phyloP scores from a whole-genome alignment of 2,329 filamentous ascomycete species.

The Phyllachora maydis region DNA sequence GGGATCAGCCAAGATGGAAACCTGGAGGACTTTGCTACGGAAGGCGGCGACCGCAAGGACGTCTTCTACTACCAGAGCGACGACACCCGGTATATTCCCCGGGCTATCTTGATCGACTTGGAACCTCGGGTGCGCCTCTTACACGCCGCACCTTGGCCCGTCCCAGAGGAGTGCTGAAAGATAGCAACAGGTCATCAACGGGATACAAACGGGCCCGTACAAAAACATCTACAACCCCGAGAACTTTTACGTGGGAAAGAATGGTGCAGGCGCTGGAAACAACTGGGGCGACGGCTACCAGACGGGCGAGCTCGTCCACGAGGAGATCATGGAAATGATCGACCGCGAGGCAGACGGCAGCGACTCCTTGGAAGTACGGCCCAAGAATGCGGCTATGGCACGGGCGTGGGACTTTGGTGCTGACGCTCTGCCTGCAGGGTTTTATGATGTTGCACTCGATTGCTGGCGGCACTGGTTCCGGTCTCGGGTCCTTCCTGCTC shows the following conservation, averaged over 20 bases:
- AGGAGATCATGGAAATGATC: constrained; percentile 99
- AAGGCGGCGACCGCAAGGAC: constrained; percentile 94
- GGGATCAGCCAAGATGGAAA: constrained; percentile 96
- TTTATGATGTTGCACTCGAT: constrained; percentile 99
- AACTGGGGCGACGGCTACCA: constrained; percentile 98
- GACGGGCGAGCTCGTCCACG: constrained; percentile 75
- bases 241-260: constrained; percentile 93
- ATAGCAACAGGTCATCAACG: constrained; percentile 48
- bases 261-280: constrained; percentile 84
- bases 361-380: constrained; percentile 75
- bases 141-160: not conserved
- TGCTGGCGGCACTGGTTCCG: constrained; percentile 87
- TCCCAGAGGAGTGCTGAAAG: constrained; percentile 1
- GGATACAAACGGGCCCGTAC: constrained; percentile 84
- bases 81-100: constrained; percentile 93
- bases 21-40: constrained; percentile 90
- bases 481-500: constrained; percentile 84
- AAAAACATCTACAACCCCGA: constrained; percentile 99
- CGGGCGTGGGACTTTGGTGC: no score
- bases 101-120: constrained; percentile 85
- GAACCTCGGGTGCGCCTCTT: constrained; percentile 53
- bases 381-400: no score
- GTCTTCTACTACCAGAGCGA: constrained; percentile 99
- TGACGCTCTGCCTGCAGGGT: constrained; percentile 37
- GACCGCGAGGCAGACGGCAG: constrained; percentile 95